Conservation (phyloP, 352 stramenopile genomes). For the Phytophthora hybrid region DNA sequence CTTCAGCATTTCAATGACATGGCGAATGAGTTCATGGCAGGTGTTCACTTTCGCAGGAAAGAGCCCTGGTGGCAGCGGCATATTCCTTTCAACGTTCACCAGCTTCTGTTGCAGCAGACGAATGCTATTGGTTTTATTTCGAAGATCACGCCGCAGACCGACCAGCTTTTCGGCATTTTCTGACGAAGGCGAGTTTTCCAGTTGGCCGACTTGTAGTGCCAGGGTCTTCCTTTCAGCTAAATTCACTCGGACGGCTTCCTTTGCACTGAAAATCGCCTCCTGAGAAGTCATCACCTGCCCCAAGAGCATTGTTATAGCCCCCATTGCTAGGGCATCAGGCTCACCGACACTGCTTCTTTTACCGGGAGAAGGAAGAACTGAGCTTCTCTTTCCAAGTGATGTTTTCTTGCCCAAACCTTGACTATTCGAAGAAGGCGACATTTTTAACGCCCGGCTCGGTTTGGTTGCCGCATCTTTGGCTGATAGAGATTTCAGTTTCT, state of each 20-base stretch:
- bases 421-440: conserved; percentile 6
- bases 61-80: conserved; percentile 44
- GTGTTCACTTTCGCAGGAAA: conserved; percentile 47
- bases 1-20: conserved; percentile 55
- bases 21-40: conserved; percentile 66
- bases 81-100: conserved; percentile 58
- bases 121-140: conserved; percentile 66
- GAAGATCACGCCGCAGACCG: conserved; percentile 47
- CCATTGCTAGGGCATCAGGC: conserved; percentile 31
- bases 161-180: conserved; percentile 37
- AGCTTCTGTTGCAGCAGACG: conserved; percentile 72
- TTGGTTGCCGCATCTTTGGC: conserved; percentile 66
- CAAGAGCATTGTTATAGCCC: conserved; percentile 41
- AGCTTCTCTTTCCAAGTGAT: not conserved
- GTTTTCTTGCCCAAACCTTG: not conserved
- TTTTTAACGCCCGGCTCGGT: conserved; percentile 38
- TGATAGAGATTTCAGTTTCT: conserved; percentile 53
- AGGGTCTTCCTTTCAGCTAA: conserved; percentile 63
- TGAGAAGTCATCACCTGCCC: conserved; percentile 54
- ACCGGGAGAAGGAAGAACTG: not conserved
- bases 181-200: conserved; percentile 25
- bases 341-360: not conserved
- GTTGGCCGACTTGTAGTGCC: conserved; percentile 47
- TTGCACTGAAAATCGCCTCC: conserved; percentile 55
- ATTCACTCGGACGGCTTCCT: conserved; percentile 59